Base-by-base conservation (phyloP, 2,329 filamentous ascomycete species). In the Macrophomina phaseolina region DNA sequence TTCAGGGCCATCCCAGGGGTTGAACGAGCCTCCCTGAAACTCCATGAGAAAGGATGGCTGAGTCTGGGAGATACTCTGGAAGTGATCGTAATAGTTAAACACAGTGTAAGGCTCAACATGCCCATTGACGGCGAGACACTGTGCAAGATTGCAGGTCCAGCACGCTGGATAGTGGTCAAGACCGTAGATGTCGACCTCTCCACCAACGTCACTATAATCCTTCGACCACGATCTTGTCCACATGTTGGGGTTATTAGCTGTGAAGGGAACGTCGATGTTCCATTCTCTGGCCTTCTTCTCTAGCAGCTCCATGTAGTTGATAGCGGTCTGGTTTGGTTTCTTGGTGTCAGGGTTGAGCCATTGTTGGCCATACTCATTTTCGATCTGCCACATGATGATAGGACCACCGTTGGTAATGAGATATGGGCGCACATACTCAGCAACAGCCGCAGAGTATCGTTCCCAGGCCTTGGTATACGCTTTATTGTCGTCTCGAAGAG, bases 171-270 rank as follows among this genome's bases (percentile, higher is more conserved):
- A 87, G 73, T 87, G 83, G 71, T 88, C 86, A 2, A 85, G 71
- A 0, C 84, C 82, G 61, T 78, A 81, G 28, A 84, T 80, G 71
- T 88, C 84, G 58, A 88, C 82, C 67, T 88, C 84, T 8, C 87
- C 87, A 11, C 80, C 83, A 1, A 71, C 83, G 64, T 85, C 78
- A 3, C 83, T 84, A 70, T 84, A 89, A 73, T 90, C 87, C 14
- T 82, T 82, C 0, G 86, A 87, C 87, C 87, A 89, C 1, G 84
- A 86, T 70, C 81, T 82, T 1, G 82, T 80, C 32, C 80, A 79
- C 82, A 88, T 84, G 66, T 88, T 89, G 0, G 87, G 87, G 4
- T 87, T 83, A 65, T 90, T 90, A 64, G 81, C 81, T 40, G 78
- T 85, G 2, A 89, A 73, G 0, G 88, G 88, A 0, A 90, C 80